A percentile compares a stretch with the other conserved stretches of the same genome.
phyloP scores from a whole-genome alignment of 345 rosid genomes.

The Aethionema arabicum region DNA sequence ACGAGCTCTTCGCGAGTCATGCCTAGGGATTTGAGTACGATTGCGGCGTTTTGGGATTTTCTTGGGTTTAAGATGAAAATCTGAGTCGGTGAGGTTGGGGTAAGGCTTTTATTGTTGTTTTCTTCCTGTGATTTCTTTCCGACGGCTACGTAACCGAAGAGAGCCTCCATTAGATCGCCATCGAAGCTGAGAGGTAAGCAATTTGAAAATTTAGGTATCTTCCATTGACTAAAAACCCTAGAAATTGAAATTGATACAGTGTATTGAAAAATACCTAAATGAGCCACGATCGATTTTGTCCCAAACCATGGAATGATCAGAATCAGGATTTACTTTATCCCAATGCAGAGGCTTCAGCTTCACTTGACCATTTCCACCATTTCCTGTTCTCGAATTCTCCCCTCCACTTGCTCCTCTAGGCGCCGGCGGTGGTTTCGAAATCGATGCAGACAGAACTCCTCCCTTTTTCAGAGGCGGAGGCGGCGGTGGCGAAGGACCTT shows the following conservation, averaged over 20 bases:
- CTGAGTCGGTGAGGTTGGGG: slow-evolving; percentile 39
- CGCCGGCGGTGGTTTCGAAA: slow-evolving; percentile 46
- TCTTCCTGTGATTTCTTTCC: slow-evolving; percentile 47
- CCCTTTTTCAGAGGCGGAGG: slow-evolving; percentile 46
- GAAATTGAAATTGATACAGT: background rate
- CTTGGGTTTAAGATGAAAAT: slow-evolving; percentile 64
- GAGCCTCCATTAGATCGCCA: slow-evolving; percentile 86
- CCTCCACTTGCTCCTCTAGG: slow-evolving; percentile 35
- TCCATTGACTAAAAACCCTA: background rate
- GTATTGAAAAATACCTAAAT: slow-evolving; percentile 49
- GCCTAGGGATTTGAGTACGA: slow-evolving; percentile 68
- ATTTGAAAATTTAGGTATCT: background rate
- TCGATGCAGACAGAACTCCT: slow-evolving; percentile 28
- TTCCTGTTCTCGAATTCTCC: slow-evolving; percentile 25
- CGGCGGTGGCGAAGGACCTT: slow-evolving; percentile 45
- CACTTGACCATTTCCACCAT: slow-evolving; percentile 47
- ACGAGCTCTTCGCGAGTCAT: slow-evolving; percentile 58
- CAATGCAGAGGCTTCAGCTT: slow-evolving; percentile 86
- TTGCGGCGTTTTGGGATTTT: slow-evolving; percentile 78
- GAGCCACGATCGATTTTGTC: slow-evolving; percentile 79
- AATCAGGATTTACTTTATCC: slow-evolving; percentile 71
- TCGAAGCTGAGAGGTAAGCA: slow-evolving; percentile 52
- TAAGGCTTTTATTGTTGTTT: slow-evolving; percentile 2
- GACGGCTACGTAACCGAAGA: slow-evolving; percentile 70
- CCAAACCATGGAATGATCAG: slow-evolving; percentile 90